Percentiles rank a stretch among this genome's conserved stretches.
phyloP scores from a whole-genome alignment of 257 asterid species.

The Nicotiana otophora region DNA sequence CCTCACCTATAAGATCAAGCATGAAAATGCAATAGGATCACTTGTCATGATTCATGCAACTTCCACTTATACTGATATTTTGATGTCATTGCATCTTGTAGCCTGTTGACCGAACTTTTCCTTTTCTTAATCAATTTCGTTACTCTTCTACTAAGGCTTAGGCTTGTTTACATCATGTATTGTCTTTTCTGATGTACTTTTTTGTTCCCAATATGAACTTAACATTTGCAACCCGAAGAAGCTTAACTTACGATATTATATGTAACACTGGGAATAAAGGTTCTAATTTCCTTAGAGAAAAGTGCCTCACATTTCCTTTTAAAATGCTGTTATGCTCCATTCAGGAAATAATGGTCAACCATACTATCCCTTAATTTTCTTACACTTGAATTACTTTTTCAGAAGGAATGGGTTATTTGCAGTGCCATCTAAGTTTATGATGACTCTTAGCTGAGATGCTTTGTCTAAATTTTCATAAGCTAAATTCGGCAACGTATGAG shows the following conservation, averaged over 20 bases:
- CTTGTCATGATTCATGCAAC: neutral
- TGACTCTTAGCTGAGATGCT: neutral
- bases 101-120: neutral
- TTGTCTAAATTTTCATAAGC: neutral
- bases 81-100: neutral
- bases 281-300: neutral
- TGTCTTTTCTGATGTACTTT: neutral
- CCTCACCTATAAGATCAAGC: neutral
- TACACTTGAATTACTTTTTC: neutral
- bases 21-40: neutral
- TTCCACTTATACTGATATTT: no score
- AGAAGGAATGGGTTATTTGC: neutral
- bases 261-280: neutral
- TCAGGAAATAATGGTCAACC: neutral
- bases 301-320: neutral
- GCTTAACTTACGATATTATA: neutral
- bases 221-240: neutral
- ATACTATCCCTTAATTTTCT: neutral
- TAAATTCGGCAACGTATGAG: neutral
- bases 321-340: neutral
- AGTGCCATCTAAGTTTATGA: neutral
- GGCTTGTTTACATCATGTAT: no score
- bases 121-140: neutral
- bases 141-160: no score
- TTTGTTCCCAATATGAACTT: neutral